A percentile compares a stretch with the other conserved stretches of the same genome.
Evolutionary conservation across 805 yeast genomes (phyloP).

Genomic region (Kuraishia ogatae): DNA sequence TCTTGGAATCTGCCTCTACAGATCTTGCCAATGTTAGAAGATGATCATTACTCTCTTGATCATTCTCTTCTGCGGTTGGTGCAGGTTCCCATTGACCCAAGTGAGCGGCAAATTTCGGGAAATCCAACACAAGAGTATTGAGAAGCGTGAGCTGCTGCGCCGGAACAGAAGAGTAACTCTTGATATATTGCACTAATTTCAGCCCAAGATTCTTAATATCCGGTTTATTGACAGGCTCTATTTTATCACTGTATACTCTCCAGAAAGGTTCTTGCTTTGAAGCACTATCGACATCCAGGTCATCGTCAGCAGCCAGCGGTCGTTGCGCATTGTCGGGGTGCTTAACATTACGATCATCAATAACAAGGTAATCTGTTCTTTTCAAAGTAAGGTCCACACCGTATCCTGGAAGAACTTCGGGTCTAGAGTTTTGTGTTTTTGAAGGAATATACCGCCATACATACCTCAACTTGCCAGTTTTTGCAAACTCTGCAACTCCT

Average conservation of each 20-base stretch:
- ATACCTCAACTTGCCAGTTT: slow-evolving; percentile 58
- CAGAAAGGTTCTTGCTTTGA: slow-evolving; percentile 8
- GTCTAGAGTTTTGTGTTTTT: slow-evolving; percentile 6
- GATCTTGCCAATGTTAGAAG: slow-evolving; percentile 12
- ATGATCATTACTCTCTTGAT: slow-evolving; percentile 12
- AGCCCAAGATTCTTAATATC: slow-evolving; percentile 29
- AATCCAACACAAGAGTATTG: slow-evolving; percentile 32
- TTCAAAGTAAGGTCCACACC: slow-evolving; percentile 60
- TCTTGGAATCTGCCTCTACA: slow-evolving; percentile 5
- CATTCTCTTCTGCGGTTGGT: neutral
- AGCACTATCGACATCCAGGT: neutral
- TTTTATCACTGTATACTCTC: slow-evolving; percentile 17
- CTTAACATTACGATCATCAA: slow-evolving; percentile 45
- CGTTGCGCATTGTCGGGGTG: neutral
- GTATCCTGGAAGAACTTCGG: slow-evolving; percentile 43
- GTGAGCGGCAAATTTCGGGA: slow-evolving; percentile 44
- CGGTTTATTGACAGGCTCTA: slow-evolving; percentile 20
- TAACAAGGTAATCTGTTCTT: slow-evolving; percentile 55
- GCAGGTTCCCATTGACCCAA: slow-evolving; percentile 19
- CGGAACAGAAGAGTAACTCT: slow-evolving; percentile 10
- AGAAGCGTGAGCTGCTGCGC: slow-evolving; percentile 28
- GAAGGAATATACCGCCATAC: slow-evolving; percentile 64
- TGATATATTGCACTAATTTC: slow-evolving; percentile 32
- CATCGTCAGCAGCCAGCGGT: neutral
- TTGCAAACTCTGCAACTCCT: slow-evolving; percentile 50